phyloP scores from a whole-genome alignment of 495 filamentous ascomycete species.

The Penicillium manginii region DNA sequence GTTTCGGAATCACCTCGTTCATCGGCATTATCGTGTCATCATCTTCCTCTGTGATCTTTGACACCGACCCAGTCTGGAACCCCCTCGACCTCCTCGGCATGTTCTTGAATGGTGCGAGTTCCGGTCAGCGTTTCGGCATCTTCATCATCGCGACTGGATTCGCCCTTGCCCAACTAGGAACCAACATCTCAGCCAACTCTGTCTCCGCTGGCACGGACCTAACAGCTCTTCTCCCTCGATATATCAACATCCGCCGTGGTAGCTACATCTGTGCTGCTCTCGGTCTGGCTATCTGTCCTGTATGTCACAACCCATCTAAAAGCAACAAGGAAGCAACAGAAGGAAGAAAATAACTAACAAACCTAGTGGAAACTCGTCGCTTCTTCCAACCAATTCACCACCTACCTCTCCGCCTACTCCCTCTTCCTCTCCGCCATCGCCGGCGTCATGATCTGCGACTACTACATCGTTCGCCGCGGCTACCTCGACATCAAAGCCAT shows the following conservation, averaged over 20 bases:
- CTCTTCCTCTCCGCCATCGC: constrained; percentile 93
- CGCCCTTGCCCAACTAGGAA: constrained; percentile 84
- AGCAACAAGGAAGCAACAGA: neutral
- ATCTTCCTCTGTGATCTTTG: constrained; percentile 77
- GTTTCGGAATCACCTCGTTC: constrained; percentile 88
- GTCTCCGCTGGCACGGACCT: constrained; percentile 90
- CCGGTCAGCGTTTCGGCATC: constrained; percentile 80
- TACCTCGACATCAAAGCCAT: constrained; percentile 80
- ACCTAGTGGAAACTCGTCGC: constrained; percentile 74
- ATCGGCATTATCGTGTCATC: constrained; percentile 95
- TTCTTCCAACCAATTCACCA: constrained; percentile 86
- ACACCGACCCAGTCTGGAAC: constrained; percentile 79
- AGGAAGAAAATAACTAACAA: constrained; percentile 8
- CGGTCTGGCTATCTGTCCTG: constrained; percentile 85
- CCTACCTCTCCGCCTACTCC: constrained; percentile 92
- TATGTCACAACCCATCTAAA: constrained; percentile 23
- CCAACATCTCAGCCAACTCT: constrained; percentile 92
- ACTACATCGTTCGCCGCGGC: constrained; percentile 84
- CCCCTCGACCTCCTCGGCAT: constrained; percentile 74
- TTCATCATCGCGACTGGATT: constrained; percentile 87
- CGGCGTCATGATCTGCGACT: constrained; percentile 87
- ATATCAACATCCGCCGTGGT: constrained; percentile 85
- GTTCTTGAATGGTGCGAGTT: constrained; percentile 76
- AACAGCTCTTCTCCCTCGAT: constrained; percentile 87
- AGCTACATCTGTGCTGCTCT: constrained; percentile 86